These are phyloP conservation scores for Mycena haematopus DNA, from an alignment of 768 basidiomycete species.

Conservation along the genomic window DNA sequence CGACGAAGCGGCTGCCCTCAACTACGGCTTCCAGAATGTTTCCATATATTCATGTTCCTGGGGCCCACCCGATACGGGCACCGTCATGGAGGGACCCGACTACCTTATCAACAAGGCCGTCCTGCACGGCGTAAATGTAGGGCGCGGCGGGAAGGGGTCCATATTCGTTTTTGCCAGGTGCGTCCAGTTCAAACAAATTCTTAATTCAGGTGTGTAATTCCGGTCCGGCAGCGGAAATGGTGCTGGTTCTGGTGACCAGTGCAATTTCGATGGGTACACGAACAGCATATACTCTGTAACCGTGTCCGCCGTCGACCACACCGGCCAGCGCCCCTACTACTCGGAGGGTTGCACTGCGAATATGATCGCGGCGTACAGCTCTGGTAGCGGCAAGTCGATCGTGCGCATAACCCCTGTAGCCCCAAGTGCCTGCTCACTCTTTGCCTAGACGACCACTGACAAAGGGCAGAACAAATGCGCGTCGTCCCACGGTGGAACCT, in stretches of 20 bases:
- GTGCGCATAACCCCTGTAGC: slow-evolving; percentile 55
- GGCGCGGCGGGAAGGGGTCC: slow-evolving; percentile 88
- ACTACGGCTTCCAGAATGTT: slow-evolving; percentile 91
- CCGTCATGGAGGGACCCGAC: slow-evolving; percentile 88
- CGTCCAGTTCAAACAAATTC: neutral
- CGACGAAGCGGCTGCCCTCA: slow-evolving; percentile 94
- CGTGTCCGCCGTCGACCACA: slow-evolving; percentile 90
- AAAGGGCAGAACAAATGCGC: slow-evolving; percentile 86
- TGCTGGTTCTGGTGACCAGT: slow-evolving; percentile 89
- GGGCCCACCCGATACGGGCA: slow-evolving; percentile 93
- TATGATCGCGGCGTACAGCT: slow-evolving; percentile 94
- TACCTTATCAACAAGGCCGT: slow-evolving; percentile 93
- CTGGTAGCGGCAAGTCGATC: slow-evolving; percentile 91
- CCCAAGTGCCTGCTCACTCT: slow-evolving; percentile 7
- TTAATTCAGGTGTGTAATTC: neutral
- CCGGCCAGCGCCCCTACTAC: slow-evolving; percentile 94
- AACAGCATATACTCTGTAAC: slow-evolving; percentile 97
- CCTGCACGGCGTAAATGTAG: slow-evolving; percentile 90
- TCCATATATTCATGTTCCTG: slow-evolving; percentile 96
- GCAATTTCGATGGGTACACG: slow-evolving; percentile 99
- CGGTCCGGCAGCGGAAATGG: slow-evolving; percentile 75
- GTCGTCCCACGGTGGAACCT: slow-evolving; percentile 89
- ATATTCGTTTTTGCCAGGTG: slow-evolving; percentile 90
- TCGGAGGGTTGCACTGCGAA: slow-evolving; percentile 98
- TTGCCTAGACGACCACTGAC: slow-evolving; percentile 87